phyloP scores from a whole-genome alignment of 2,329 filamentous ascomycete species.

The Alternaria rosae region DNA sequence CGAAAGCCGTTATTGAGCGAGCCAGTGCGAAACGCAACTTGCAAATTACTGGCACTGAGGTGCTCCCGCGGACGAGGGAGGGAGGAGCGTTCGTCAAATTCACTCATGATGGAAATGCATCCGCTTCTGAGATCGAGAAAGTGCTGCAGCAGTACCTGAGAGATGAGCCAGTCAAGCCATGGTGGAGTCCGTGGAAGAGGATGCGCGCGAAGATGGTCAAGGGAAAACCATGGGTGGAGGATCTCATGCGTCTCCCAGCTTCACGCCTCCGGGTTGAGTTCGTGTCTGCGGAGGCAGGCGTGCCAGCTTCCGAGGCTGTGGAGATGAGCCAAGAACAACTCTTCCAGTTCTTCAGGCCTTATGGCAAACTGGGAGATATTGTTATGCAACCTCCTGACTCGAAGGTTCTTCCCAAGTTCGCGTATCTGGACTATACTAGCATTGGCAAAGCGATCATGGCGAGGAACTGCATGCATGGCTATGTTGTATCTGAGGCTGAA shows the following conservation, averaged over 20 bases:
- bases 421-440: conserved; percentile 77
- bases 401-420: conserved; percentile 81
- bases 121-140: conserved; percentile 65
- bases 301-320: conserved; percentile 71
- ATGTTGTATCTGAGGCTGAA: conserved; percentile 69
- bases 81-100: conserved; percentile 95
- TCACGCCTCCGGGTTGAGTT: conserved; percentile 83
- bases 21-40: conserved; percentile 67
- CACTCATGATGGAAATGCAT: conserved; percentile 59
- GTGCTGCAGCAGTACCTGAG: conserved; percentile 69
- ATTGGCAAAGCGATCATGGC: conserved; percentile 84
- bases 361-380: conserved; percentile 91
- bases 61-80: conserved; percentile 85
- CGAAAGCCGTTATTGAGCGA: conserved; percentile 60
- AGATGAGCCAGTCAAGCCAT: conserved; percentile 78
- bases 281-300: conserved; percentile 74
- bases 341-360: conserved; percentile 86
- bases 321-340: conserved; percentile 87
- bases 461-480: conserved; percentile 90
- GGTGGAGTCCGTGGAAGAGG: conserved; percentile 85
- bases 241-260: conserved; percentile 83
- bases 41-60: conserved; percentile 76
- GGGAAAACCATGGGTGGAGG: conserved; percentile 92
- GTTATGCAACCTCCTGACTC: conserved; percentile 82
- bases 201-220: conserved; percentile 77